These are phyloP conservation scores for Xerocomus amazonicus DNA, from an alignment of 1,284 basidiomycete species.

Conservation along the genomic window DNA sequence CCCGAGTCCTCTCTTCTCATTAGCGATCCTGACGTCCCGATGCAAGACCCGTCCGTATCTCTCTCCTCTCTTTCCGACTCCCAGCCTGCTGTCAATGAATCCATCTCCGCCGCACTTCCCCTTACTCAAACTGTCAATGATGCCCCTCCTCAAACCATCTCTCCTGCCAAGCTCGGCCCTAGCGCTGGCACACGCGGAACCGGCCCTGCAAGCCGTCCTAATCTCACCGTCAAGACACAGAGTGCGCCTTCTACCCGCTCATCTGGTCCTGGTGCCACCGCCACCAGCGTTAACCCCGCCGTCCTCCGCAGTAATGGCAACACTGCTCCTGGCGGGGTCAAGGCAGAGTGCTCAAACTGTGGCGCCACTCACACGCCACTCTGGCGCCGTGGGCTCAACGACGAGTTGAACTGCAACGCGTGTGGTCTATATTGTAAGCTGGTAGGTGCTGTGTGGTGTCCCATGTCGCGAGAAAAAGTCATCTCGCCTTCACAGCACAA, in stretches of 20 bases:
- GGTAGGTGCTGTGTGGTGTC: constrained; percentile 39
- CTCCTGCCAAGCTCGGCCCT: constrained; percentile 50
- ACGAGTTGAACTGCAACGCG: constrained; percentile 81
- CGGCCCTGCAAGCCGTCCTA: constrained; percentile 48
- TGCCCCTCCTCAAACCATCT: constrained; percentile 44
- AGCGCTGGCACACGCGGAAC: constrained; percentile 44
- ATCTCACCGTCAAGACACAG: constrained; percentile 53
- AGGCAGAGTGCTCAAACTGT: constrained; percentile 80
- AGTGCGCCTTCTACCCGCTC: constrained; percentile 42
- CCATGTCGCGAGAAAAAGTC: neutral
- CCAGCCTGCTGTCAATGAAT: constrained; percentile 7
- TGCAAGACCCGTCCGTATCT: constrained; percentile 23
- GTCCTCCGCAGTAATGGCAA: constrained; percentile 30
- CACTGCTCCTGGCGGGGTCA: constrained; percentile 69
- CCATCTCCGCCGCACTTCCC: constrained; percentile 22
- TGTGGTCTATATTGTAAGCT: constrained; percentile 78
- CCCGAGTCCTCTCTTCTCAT: constrained; percentile 7
- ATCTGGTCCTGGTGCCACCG: constrained; percentile 59
- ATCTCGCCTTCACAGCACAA: constrained; percentile 55
- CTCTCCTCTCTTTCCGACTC: constrained; percentile 4
- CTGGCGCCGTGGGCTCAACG: constrained; percentile 77
- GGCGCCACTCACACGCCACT: constrained; percentile 80
- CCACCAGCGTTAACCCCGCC: constrained; percentile 47
- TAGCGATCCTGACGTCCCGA: constrained; percentile 24
- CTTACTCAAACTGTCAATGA: constrained; percentile 40